Evolutionary conservation across 306 rosid genomes (phyloP).

Genomic region (Styphnolobium japonicum): DNA sequence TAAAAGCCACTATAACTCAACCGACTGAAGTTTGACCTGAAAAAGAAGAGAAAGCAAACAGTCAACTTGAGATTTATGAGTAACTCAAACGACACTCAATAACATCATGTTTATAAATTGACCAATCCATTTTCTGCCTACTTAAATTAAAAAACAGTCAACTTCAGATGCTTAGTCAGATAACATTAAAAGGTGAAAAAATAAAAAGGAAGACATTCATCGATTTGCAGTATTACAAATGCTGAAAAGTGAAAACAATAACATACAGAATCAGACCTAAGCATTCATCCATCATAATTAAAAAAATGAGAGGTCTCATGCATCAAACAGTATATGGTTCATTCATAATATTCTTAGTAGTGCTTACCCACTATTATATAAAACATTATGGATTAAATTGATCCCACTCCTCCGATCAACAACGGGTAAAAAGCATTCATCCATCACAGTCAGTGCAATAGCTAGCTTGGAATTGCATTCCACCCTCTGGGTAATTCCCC

Average conservation of each 20-base stretch:
- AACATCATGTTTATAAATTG: neutral
- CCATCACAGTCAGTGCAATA: conserved; percentile 91
- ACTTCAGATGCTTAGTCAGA: neutral
- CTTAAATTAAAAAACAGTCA: conserved; percentile 1
- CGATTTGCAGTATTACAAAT: neutral
- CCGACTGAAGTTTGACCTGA: conserved; percentile 90
- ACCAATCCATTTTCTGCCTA: neutral
- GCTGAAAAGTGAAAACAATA: neutral
- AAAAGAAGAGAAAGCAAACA: conserved; percentile 16
- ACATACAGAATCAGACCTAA: neutral
- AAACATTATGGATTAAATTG: conserved; percentile 80
- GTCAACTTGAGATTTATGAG: neutral
- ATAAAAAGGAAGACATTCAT: neutral
- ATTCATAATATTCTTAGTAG: neutral
- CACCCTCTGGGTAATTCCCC: conserved; percentile 70
- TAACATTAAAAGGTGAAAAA: neutral
- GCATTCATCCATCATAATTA: neutral
- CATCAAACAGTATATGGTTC: neutral
- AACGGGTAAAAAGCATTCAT: conserved; percentile 94
- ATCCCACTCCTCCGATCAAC: conserved; percentile 96
- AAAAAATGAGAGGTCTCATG: neutral
- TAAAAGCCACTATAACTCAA: conserved; percentile 85
- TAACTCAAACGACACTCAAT: neutral
- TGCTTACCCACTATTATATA: conserved; percentile 88
- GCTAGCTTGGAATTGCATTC: conserved; percentile 95